Conservation (phyloP, 2,329 filamentous ascomycete species). For the Dactylellina cionopaga region DNA sequence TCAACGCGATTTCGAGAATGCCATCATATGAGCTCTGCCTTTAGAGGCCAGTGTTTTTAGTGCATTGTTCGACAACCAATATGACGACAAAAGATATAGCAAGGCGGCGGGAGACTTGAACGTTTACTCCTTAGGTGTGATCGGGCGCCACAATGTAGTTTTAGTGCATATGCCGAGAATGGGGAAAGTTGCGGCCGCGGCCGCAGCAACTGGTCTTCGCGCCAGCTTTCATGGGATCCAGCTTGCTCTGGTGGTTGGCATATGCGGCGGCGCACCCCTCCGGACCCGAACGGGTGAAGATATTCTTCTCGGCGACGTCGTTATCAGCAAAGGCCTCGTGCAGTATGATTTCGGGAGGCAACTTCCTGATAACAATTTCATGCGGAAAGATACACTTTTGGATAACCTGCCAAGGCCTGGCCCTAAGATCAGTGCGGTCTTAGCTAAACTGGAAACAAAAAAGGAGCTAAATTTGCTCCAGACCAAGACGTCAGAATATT, state of each 20-base stretch:
- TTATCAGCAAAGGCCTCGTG: conserved; percentile 57
- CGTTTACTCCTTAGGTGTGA: conserved; percentile 57
- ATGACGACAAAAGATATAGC: conserved; percentile 42
- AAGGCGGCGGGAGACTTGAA: conserved; percentile 54
- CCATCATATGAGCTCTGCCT: conserved; percentile 58
- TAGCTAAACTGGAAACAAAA: conserved; percentile 10
- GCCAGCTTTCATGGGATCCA: conserved; percentile 59
- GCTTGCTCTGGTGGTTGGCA: conserved; percentile 61
- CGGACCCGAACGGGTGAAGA: not conserved
- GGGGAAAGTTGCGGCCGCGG: conserved; percentile 58
- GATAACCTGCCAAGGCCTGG: conserved; percentile 43
- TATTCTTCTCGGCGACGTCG: conserved; percentile 59
- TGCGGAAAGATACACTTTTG: conserved; percentile 46
- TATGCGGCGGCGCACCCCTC: conserved; percentile 62
- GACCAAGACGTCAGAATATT: not conserved
- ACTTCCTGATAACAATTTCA: conserved; percentile 46
- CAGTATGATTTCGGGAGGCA: conserved; percentile 58
- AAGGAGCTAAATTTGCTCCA: conserved; percentile 6
- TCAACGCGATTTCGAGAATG: conserved; percentile 56
- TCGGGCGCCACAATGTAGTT: conserved; percentile 58
- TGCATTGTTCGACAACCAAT: conserved; percentile 56
- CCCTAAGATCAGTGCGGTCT: conserved; percentile 42
- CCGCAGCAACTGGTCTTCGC: conserved; percentile 57
- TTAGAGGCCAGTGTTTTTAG: conserved; percentile 56
- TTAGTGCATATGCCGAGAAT: conserved; percentile 57